phyloP scores from a whole-genome alignment of 345 rosid genomes.

The Acer saccharum region DNA sequence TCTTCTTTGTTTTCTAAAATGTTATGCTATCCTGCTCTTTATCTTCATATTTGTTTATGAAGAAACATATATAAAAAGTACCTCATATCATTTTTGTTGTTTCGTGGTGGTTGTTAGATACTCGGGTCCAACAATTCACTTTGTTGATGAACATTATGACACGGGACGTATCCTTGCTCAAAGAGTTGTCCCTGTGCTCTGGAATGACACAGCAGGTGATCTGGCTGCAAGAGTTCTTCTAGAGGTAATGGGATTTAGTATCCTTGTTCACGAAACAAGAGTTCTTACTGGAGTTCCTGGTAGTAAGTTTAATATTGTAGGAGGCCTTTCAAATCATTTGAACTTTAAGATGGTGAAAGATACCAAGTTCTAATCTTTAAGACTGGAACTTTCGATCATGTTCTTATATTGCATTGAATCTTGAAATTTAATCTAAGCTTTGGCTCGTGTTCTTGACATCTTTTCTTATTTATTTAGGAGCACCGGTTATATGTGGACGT shows the following conservation, averaged over 20 bases:
- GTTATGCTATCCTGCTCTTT: neutral
- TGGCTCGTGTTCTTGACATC: neutral
- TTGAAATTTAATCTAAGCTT: neutral
- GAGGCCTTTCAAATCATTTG: neutral
- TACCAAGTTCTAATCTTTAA: neutral
- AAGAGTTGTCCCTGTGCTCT: constrained; percentile 62
- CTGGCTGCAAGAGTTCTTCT: constrained; percentile 79
- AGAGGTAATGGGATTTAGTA: constrained; percentile 45
- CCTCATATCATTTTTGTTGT: constrained; percentile 8
- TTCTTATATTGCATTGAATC: neutral
- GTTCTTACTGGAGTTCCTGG: neutral
- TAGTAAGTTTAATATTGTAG: neutral
- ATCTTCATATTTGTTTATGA: neutral
- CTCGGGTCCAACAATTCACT: constrained; percentile 90
- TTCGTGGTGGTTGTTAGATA: constrained; percentile 43
- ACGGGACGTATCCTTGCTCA: constrained; percentile 89
- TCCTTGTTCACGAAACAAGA: neutral
- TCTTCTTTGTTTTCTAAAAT: neutral
- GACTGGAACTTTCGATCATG: too few species aligned
- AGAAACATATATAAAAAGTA: neutral
- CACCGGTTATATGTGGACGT: constrained; percentile 79
- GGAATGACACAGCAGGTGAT: constrained; percentile 67
- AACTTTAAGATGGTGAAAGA: neutral
- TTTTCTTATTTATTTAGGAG: constrained; percentile 46
- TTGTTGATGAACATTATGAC: constrained; percentile 90